phyloP scores from a whole-genome alignment of 805 yeast species.

The Candida awuae region DNA sequence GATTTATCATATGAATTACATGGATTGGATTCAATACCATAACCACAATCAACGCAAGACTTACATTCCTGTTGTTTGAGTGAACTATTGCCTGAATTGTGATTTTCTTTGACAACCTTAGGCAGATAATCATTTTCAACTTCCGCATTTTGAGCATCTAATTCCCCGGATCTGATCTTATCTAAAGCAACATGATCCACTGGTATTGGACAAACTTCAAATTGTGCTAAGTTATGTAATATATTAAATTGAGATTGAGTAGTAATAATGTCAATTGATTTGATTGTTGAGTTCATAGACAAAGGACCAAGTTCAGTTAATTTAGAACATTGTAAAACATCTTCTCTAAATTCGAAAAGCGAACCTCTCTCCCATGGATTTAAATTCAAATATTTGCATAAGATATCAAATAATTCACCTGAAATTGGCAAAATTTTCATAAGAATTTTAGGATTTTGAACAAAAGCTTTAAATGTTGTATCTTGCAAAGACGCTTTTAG shows the following conservation, averaged over 20 bases:
- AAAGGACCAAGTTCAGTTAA: constrained; percentile 30
- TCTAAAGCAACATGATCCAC: constrained; percentile 29
- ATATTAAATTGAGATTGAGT: constrained; percentile 21
- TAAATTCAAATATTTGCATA: constrained; percentile 36
- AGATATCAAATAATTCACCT: constrained; percentile 45
- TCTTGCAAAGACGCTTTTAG: constrained; percentile 65
- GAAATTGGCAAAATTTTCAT: constrained; percentile 68
- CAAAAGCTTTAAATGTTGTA: constrained; percentile 56
- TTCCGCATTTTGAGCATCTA: constrained; percentile 21
- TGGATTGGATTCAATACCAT: constrained; percentile 13
- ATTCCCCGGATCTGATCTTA: constrained; percentile 24
- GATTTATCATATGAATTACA: constrained; percentile 1
- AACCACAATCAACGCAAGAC: constrained; percentile 24
- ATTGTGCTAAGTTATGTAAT: constrained; percentile 8
- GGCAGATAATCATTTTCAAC: constrained; percentile 25
- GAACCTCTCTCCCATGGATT: constrained; percentile 43
- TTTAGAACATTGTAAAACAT: constrained; percentile 27
- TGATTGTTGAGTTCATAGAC: constrained; percentile 23
- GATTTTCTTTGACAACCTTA: constrained; percentile 15
- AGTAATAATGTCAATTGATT: constrained; percentile 21
- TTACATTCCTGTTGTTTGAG: constrained; percentile 20
- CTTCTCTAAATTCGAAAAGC: constrained; percentile 33
- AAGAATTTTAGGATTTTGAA: constrained; percentile 47
- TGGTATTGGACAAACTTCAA: constrained; percentile 28
- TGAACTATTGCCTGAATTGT: constrained; percentile 1